Conservation (phyloP, 2,329 filamentous ascomycete species). For the Diaporthe amygdali region DNA sequence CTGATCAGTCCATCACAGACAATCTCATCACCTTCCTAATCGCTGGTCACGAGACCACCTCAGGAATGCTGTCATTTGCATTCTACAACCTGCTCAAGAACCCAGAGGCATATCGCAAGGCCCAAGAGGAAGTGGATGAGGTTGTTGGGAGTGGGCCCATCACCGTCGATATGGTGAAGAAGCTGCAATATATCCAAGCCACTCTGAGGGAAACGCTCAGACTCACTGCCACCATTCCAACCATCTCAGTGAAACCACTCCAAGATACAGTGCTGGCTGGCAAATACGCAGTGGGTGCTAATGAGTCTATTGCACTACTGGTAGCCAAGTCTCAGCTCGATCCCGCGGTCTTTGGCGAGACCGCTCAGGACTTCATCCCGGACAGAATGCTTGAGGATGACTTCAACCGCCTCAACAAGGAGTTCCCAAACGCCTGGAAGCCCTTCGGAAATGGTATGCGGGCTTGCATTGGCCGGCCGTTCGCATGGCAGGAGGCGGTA, state of each 20-base stretch:
- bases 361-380: constrained; percentile 69
- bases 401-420: constrained; percentile 64
- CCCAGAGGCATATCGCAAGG: constrained; percentile 62
- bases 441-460: constrained; percentile 67
- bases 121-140: constrained; percentile 70
- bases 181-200: constrained; percentile 70
- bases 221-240: constrained; percentile 64
- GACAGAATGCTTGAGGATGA: constrained; percentile 75
- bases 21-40: constrained; percentile 78
- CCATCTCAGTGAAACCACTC: constrained; percentile 58
- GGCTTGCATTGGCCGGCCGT: constrained; percentile 74
- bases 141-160: constrained; percentile 66
- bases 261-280: constrained; percentile 60
- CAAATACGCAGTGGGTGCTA: constrained; percentile 63
- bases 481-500: constrained; percentile 76
- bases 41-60: constrained; percentile 75
- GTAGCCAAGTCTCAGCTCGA: constrained; percentile 65
- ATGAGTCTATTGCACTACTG: constrained; percentile 54
- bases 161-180: constrained; percentile 64
- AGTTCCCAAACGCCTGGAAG: constrained; percentile 70
- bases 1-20: constrained; percentile 66
- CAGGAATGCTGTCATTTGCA: constrained; percentile 68
- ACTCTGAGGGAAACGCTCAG: constrained; percentile 71
- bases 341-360: constrained; percentile 67
- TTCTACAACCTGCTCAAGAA: constrained; percentile 70